phyloP scores from a whole-genome alignment of 2,329 filamentous ascomycete species.

The Rutstroemia sp. region DNA sequence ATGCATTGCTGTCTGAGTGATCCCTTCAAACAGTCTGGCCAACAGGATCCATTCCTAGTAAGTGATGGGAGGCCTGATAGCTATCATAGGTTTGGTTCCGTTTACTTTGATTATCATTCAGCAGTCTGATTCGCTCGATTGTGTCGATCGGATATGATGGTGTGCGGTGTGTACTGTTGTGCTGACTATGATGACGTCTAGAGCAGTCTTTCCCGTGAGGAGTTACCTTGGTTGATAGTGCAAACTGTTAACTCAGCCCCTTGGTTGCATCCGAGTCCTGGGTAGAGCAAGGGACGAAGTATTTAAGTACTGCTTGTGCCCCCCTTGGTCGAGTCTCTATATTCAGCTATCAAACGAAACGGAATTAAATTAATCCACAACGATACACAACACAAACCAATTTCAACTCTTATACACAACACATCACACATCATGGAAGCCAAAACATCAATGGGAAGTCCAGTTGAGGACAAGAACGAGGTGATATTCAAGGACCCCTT shows the following conservation, averaged over 20 bases:
- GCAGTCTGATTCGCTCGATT: background rate
- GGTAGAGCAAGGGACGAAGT: background rate
- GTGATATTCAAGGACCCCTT: background rate
- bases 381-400: background rate
- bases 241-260: background rate
- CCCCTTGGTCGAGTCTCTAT: background rate
- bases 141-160: background rate
- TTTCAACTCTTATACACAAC: background rate
- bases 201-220: background rate
- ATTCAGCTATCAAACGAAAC: background rate
- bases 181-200: background rate
- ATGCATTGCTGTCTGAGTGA: background rate
- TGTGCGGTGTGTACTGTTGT: background rate
- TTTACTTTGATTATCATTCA: background rate
- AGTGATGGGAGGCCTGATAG: background rate
- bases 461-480: background rate
- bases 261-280: background rate
- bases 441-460: background rate
- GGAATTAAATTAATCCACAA: background rate
- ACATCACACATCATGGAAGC: background rate
- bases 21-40: background rate
- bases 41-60: background rate
- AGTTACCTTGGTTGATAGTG: background rate
- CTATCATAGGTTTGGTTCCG: background rate
- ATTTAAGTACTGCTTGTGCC: background rate